Evolutionary conservation across 371 early-diverging fungal genomes (phyloP).

Genomic region (Syncephalis plumigaleata): DNA sequence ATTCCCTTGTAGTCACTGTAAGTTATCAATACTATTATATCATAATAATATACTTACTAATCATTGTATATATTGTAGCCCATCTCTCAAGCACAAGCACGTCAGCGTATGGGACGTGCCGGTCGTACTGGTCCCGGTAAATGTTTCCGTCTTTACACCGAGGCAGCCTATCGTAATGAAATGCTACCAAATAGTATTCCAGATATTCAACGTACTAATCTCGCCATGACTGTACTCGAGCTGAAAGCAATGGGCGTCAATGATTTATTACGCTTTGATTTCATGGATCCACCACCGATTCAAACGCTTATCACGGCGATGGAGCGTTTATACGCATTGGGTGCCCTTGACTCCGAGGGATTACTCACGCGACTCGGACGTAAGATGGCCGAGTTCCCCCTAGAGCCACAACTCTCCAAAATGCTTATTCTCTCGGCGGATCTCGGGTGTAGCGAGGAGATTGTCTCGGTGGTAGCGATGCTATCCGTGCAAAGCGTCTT

Average conservation of each 20-base stretch:
- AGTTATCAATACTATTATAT: conserved; percentile 6
- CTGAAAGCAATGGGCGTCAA: conserved; percentile 95
- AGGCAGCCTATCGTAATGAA: conserved; percentile 85
- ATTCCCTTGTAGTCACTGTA: conserved; percentile 67
- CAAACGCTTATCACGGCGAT: conserved; percentile 85
- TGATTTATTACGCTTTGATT: conserved; percentile 88
- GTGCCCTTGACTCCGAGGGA: conserved; percentile 90
- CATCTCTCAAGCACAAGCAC: conserved; percentile 92
- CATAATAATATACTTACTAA: too few relatives aligned
- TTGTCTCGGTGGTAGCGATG: conserved; percentile 94
- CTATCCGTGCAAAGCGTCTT: conserved; percentile 84
- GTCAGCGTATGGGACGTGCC: conserved; percentile 97
- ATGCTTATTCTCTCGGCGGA: conserved; percentile 85
- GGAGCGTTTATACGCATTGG: conserved; percentile 82
- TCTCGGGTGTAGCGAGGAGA: conserved; percentile 87
- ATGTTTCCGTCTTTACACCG: conserved; percentile 92
- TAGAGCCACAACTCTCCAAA: conserved; percentile 85
- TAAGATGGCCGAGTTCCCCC: conserved; percentile 95
- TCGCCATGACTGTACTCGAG: conserved; percentile 78
- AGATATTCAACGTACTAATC: conserved; percentile 94
- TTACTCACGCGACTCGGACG: conserved; percentile 79
- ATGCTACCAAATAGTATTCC: conserved; percentile 93
- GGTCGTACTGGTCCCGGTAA: conserved; percentile 96
- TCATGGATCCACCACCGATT: conserved; percentile 94
- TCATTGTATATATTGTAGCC: conserved; percentile 16